Evolutionary conservation across 2,329 filamentous ascomycete species (phyloP).

Genomic region (Lecanicillium sp.): DNA sequence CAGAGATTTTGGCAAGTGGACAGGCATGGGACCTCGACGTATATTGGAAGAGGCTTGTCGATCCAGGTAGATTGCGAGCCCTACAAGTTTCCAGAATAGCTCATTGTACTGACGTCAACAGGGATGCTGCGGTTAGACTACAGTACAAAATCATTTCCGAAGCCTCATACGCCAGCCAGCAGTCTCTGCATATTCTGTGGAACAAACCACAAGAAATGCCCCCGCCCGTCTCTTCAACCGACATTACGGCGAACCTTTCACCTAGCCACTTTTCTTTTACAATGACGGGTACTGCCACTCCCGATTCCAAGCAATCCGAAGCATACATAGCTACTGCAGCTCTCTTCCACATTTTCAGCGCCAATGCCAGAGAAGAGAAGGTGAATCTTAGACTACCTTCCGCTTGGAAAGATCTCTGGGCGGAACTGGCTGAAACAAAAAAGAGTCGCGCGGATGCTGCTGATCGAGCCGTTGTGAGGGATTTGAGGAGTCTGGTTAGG

Average conservation of each 20-base stretch:
- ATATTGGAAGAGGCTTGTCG: constrained; percentile 84
- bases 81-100: neutral
- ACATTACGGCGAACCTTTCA: constrained; percentile 40
- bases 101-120: constrained; percentile 25
- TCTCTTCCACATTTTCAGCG: constrained; percentile 73
- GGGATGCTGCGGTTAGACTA: constrained; percentile 65
- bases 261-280: constrained; percentile 57
- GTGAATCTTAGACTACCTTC: constrained; percentile 70
- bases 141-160: constrained; percentile 65
- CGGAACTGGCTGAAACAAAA: constrained; percentile 65
- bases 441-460: constrained; percentile 63
- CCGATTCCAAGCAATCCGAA: constrained; percentile 76
- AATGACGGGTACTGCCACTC: constrained; percentile 69
- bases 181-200: constrained; percentile 71
- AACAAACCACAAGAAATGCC: constrained; percentile 60
- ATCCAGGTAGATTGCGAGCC: constrained; percentile 52
- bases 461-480: constrained; percentile 63
- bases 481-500: constrained; percentile 64
- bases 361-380: constrained; percentile 80
- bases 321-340: constrained; percentile 76
- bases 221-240: constrained; percentile 27
- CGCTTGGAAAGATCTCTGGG: constrained; percentile 80
- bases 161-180: constrained; percentile 67
- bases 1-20: constrained; percentile 78
- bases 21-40: constrained; percentile 68